These are phyloP conservation scores for Claviceps sp. DNA, from an alignment of 2,329 filamentous ascomycete species.

Conservation along the genomic window DNA sequence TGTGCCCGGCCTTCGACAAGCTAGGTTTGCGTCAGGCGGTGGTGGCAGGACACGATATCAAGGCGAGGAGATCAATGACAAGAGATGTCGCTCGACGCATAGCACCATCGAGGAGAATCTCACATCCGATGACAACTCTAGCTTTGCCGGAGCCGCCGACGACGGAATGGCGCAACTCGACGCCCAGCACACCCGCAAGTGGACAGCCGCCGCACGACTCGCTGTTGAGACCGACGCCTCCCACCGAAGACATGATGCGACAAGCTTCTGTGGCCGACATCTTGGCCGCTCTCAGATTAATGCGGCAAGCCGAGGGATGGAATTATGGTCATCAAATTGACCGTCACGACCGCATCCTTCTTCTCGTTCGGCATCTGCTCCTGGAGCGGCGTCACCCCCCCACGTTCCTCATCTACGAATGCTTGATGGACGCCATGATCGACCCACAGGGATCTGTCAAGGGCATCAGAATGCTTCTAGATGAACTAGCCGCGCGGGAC, in stretches of 20 bases:
- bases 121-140: neutral
- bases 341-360: constrained; percentile 17
- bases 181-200: neutral
- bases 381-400: constrained; percentile 38
- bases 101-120: neutral
- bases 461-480: constrained; percentile 48
- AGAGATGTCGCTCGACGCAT: constrained; percentile 1
- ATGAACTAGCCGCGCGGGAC: constrained; percentile 52
- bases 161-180: neutral
- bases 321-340: constrained; percentile 11
- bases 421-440: constrained; percentile 59
- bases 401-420: constrained; percentile 53
- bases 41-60: neutral
- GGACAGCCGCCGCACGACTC: constrained; percentile 4
- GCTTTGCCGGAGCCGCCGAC: neutral
- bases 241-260: constrained; percentile 9
- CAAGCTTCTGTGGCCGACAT: constrained; percentile 14
- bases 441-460: constrained; percentile 53
- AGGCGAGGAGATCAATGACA: neutral
- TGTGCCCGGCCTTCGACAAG: constrained; percentile 43
- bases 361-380: constrained; percentile 45
- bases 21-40: constrained; percentile 21
- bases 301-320: constrained; percentile 13
- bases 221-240: constrained; percentile 10
- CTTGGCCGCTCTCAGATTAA: constrained; percentile 13